phyloP scores from a whole-genome alignment of 768 basidiomycete genomes.

The Tulasnella sp. region DNA sequence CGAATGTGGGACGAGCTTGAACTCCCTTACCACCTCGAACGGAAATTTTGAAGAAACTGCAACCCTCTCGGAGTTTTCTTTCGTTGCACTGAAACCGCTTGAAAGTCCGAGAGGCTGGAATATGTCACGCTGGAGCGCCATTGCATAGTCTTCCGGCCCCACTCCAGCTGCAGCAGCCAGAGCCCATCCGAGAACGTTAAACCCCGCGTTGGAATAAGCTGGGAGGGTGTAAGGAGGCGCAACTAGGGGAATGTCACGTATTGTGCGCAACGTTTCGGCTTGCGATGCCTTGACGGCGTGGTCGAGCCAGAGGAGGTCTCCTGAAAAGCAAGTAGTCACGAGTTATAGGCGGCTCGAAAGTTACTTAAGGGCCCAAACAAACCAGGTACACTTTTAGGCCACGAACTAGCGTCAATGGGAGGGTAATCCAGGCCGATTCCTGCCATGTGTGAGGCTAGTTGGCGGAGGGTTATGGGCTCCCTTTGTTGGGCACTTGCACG shows the following conservation, averaged over 20 bases:
- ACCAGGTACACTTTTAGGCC: slow-evolving; percentile 39
- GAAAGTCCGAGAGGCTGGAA: slow-evolving; percentile 43
- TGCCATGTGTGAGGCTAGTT: slow-evolving; percentile 33
- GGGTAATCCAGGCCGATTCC: slow-evolving; percentile 41
- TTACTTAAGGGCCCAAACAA: too few relatives aligned
- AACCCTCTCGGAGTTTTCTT: not conserved
- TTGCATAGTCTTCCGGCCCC: slow-evolving; percentile 40
- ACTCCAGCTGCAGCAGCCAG: slow-evolving; percentile 35
- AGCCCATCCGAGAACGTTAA: slow-evolving; percentile 38
- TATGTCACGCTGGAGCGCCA: slow-evolving; percentile 45
- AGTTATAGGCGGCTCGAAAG: not conserved
- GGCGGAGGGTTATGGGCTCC: slow-evolving; percentile 29
- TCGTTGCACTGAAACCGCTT: not conserved
- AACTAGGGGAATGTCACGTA: slow-evolving; percentile 36
- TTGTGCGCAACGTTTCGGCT: not conserved
- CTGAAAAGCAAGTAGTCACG: not conserved
- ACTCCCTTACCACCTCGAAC: not conserved
- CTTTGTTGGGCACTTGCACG: not conserved
- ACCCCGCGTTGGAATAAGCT: slow-evolving; percentile 44
- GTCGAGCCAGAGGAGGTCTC: not conserved
- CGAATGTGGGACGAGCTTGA: not conserved
- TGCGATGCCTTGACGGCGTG: not conserved
- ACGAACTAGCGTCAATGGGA: slow-evolving; percentile 37
- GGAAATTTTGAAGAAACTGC: not conserved
- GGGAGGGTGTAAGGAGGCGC: slow-evolving; percentile 46